Evolutionary conservation across 2,329 filamentous ascomycete species (phyloP).

Genomic region (Acrocalymma vagum): DNA sequence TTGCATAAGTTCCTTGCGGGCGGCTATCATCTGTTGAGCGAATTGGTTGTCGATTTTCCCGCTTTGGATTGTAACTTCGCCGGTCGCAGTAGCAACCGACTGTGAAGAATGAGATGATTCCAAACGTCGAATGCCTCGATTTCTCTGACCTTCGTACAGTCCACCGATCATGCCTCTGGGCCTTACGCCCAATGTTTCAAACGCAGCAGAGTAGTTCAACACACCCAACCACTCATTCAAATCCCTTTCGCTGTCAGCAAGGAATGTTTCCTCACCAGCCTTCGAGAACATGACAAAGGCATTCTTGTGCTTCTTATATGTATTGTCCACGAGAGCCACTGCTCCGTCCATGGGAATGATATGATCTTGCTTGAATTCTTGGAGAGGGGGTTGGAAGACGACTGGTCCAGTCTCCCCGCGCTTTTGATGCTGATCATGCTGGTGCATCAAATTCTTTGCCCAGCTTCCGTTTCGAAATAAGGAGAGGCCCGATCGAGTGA

Average conservation of each 20-base stretch:
- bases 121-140: constrained; percentile 75
- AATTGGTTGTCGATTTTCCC: constrained; percentile 82
- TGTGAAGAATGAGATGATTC: constrained; percentile 63
- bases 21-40: constrained; percentile 84
- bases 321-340: constrained; percentile 84
- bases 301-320: constrained; percentile 95
- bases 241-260: constrained; percentile 89
- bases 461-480: constrained; percentile 94
- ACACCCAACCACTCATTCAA: constrained; percentile 97
- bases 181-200: constrained; percentile 87
- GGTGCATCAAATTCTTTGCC: constrained; percentile 89
- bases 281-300: constrained; percentile 91
- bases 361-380: constrained; percentile 92
- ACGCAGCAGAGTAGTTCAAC: constrained; percentile 94
- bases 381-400: constrained; percentile 87
- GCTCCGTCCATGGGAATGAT: constrained; percentile 94
- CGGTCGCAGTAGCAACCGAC: constrained; percentile 75
- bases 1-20: constrained; percentile 82
- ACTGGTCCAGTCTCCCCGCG: constrained; percentile 80
- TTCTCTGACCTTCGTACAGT: constrained; percentile 82
- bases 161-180: constrained; percentile 88
- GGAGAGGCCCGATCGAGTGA: constrained; percentile 96
- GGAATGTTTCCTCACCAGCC: constrained; percentile 82
- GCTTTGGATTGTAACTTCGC: constrained; percentile 76
- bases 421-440: constrained; percentile 84